phyloP scores from a whole-genome alignment of 2,329 filamentous ascomycete genomes.

The Alternaria sp. region DNA sequence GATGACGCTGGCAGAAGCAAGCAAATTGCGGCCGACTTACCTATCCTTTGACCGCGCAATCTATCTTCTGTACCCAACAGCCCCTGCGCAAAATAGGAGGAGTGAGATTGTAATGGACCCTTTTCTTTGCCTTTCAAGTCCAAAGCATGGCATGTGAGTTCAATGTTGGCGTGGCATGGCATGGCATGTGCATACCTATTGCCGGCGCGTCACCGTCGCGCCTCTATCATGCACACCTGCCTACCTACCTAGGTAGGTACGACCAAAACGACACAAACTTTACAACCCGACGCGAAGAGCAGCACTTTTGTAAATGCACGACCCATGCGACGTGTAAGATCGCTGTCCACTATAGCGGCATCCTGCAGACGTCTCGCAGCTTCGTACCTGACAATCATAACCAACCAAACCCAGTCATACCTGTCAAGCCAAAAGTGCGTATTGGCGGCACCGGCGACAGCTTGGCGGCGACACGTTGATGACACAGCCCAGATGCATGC shows the following conservation, averaged over 20 bases:
- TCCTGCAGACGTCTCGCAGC: background rate
- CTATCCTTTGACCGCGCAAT: background rate
- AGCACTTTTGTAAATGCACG: background rate
- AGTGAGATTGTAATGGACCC: background rate
- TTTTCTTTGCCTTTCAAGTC: background rate
- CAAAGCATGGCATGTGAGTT: background rate
- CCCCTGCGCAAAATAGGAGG: background rate
- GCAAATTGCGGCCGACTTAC: background rate
- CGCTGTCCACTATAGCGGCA: background rate
- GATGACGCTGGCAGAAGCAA: background rate
- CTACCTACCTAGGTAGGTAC: background rate
- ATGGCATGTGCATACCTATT: background rate
- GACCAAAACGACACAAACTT: background rate
- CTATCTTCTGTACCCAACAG: background rate
- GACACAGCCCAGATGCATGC: conserved; percentile 11
- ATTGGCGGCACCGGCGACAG: conserved; percentile 11
- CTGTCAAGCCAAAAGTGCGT: conserved; percentile 12
- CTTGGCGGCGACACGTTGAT: conserved; percentile 21
- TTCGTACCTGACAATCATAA: conserved; percentile 30
- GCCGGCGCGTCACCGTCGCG: background rate
- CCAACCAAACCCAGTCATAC: conserved; percentile 17
- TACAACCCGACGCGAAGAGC: background rate
- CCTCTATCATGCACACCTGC: background rate
- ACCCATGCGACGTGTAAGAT: background rate
- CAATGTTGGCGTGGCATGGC: background rate